Evolutionary conservation across 345 rosid species (phyloP).

Genomic region (Luvunga scandens): DNA sequence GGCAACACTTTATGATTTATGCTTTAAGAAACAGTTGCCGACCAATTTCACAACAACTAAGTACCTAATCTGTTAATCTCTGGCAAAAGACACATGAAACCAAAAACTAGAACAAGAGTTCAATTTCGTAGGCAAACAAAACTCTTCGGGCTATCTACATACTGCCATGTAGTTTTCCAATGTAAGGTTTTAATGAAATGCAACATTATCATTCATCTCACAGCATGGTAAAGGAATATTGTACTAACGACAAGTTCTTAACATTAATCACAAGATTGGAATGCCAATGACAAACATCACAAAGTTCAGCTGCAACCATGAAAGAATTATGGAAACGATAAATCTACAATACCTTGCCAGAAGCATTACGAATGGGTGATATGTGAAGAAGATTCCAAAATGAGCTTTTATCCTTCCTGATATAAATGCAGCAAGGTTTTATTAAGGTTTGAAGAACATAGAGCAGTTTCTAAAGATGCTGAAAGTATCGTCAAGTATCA

Average conservation of each 20-base stretch:
- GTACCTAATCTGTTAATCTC: not conserved
- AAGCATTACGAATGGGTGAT: slow-evolving; percentile 89
- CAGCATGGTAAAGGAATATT: not conserved
- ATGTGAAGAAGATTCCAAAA: slow-evolving; percentile 95
- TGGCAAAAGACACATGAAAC: not conserved
- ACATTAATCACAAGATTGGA: not conserved
- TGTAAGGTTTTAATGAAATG: not conserved
- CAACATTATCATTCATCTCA: not conserved
- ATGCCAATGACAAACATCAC: not conserved
- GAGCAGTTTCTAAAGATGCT: not conserved
- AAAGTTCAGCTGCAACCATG: not conserved
- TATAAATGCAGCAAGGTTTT: slow-evolving; percentile 13
- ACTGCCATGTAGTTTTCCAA: not conserved
- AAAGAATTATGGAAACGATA: slow-evolving; percentile 10
- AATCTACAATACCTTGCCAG: slow-evolving; percentile 73
- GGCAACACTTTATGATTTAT: not conserved
- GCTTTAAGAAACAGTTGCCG: not conserved
- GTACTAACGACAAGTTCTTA: not conserved
- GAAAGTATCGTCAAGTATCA: slow-evolving; percentile 39
- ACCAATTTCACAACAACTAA: not conserved
- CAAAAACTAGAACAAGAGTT: not conserved
- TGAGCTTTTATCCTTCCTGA: slow-evolving; percentile 75
- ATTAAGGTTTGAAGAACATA: slow-evolving; percentile 7
- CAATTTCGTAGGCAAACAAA: not conserved
- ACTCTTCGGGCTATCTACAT: not conserved